Evolutionary conservation across 352 stramenopile species (phyloP).

Genomic region (Phytophthora palmivora): DNA sequence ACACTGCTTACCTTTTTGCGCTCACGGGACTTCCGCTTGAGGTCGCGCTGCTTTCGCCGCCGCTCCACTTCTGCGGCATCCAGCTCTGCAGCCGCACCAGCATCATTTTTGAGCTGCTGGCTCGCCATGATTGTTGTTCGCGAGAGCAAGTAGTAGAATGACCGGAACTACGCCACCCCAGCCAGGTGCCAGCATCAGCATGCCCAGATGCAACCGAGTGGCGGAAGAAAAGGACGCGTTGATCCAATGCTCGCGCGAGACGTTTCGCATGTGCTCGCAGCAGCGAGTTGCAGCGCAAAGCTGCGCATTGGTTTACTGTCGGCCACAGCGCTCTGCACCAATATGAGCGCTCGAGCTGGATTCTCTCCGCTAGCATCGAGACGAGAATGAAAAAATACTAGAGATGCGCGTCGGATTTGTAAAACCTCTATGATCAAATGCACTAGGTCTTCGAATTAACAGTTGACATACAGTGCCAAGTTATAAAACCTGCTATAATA

Average conservation of each 20-base stretch:
- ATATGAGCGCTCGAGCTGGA: conserved; percentile 27
- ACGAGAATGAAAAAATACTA: conserved; percentile 39
- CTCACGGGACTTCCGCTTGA: conserved; percentile 54
- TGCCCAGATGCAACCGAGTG: conserved; percentile 33
- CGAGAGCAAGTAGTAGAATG: conserved; percentile 40
- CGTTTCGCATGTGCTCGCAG: conserved; percentile 40
- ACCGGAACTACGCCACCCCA: conserved; percentile 22
- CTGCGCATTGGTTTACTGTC: conserved; percentile 37
- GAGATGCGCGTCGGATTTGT: conserved; percentile 35
- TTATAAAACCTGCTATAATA: conserved; percentile 8
- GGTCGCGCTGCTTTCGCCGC: conserved; percentile 50
- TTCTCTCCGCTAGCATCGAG: conserved; percentile 43
- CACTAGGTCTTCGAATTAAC: neutral
- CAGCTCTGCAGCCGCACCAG: conserved; percentile 5
- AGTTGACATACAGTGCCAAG: neutral
- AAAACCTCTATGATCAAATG: conserved; percentile 22
- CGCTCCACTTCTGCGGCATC: conserved; percentile 44
- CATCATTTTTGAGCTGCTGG: conserved; percentile 27
- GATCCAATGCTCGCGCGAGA: conserved; percentile 21
- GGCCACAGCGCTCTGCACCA: conserved; percentile 29
- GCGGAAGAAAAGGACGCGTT: conserved; percentile 44
- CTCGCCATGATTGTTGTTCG: conserved; percentile 33
- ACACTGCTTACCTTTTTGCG: conserved; percentile 45
- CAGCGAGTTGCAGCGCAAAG: conserved; percentile 24
- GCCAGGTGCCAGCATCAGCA: conserved; percentile 34